Conservation (phyloP, 345 rosid species). For the Eucalyptus polyanthemos region DNA sequence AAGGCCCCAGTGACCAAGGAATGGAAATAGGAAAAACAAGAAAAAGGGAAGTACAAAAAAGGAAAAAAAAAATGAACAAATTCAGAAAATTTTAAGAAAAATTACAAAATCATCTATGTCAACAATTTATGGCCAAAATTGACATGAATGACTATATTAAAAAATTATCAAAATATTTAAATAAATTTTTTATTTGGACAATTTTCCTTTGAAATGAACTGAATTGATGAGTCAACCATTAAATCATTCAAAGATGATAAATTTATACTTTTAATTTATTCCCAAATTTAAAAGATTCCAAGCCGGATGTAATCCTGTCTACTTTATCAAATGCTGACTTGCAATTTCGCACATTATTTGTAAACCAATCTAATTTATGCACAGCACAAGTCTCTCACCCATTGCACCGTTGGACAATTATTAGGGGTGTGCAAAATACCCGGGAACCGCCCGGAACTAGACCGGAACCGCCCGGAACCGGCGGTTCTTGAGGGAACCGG, state of each 20-base stretch:
- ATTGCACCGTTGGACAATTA: not conserved
- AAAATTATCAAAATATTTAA: not conserved
- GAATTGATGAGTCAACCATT: not conserved
- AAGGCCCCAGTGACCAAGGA: not conserved
- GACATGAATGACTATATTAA: not conserved
- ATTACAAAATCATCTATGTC: not conserved
- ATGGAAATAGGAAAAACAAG: not conserved
- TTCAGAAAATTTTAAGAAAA: not conserved
- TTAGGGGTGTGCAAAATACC: too few relatives aligned
- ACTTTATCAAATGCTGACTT: not conserved
- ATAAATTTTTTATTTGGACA: not conserved
- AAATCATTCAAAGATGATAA: not conserved
- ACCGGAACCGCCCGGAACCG: too few relatives aligned
- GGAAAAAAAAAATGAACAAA: too few relatives aligned
- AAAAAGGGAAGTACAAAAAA: not conserved
- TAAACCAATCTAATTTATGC: not conserved
- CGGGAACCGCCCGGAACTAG: accelerated
- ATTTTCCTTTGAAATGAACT: not conserved
- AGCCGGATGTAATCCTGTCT: not conserved
- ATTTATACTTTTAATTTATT: not conserved
- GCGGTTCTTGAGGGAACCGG: too few relatives aligned
- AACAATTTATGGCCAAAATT: not conserved
- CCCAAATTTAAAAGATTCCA: not conserved
- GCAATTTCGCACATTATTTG: not conserved
- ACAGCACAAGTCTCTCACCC: not conserved